Percentiles rank a stretch among this genome's conserved stretches.
Conservation (phyloP, 2,329 filamentous ascomycete species). For the Chaetomium strumarium region DNA sequence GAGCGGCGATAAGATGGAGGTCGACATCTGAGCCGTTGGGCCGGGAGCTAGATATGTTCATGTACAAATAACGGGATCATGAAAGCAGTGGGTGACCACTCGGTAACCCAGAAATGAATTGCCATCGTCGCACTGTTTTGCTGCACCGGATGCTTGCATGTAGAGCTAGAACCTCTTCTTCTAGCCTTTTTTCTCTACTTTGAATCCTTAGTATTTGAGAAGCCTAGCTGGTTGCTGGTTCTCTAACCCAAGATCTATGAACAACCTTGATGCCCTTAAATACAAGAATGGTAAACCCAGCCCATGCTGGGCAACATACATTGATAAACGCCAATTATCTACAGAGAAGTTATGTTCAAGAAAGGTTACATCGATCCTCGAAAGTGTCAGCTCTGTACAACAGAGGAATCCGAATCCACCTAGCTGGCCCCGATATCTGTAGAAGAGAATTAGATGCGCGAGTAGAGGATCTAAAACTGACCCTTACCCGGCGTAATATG, state of each 20-base stretch:
- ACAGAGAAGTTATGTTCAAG: not conserved
- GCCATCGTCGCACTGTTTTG: not conserved
- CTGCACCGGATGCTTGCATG: not conserved
- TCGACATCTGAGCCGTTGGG: constrained; percentile 45
- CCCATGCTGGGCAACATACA: not conserved
- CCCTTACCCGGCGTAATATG: not conserved
- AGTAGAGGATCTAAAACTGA: not conserved
- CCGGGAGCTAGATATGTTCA: not conserved
- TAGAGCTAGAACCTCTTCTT: too few relatives aligned
- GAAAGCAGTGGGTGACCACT: not conserved
- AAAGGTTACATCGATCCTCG: not conserved
- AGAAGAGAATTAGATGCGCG: constrained; percentile 2
- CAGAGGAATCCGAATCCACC: not conserved
- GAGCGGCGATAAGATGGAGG: constrained; percentile 64
- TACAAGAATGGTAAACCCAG: not conserved
- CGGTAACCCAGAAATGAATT: constrained; percentile 1
- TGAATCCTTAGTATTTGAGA: too few relatives aligned
- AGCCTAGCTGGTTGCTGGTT: too few relatives aligned
- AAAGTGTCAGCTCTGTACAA: not conserved
- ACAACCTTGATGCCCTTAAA: not conserved
- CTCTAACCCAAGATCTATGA: not conserved
- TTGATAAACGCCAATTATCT: constrained; percentile 1
- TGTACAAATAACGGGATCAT: constrained; percentile 7
- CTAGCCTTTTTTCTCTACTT: too few relatives aligned
- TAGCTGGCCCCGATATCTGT: not conserved